Conservation (phyloP, 768 basidiomycete species). For the Austroboletus festivus region DNA sequence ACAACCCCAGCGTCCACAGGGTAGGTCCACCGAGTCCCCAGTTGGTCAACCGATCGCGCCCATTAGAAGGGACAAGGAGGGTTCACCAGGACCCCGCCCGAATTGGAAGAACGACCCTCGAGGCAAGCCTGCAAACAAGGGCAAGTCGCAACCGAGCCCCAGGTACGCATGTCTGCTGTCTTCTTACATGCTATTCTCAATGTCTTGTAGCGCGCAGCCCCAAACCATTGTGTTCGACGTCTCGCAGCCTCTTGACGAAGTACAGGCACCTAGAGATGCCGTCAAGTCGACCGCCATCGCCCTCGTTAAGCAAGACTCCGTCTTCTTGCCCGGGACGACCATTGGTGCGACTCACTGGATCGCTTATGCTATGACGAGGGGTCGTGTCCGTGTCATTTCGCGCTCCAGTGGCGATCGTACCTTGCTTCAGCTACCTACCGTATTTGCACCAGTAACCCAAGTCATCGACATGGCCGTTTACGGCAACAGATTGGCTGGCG, state of each 20-base stretch:
- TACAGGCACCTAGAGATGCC: slow-evolving; percentile 70
- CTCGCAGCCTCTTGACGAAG: slow-evolving; percentile 64
- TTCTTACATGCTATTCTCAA: not conserved
- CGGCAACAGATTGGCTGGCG: slow-evolving; percentile 77
- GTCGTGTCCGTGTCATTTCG: slow-evolving; percentile 87
- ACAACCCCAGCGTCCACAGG: slow-evolving; percentile 41
- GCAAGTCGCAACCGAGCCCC: slow-evolving; percentile 54
- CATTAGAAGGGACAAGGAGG: slow-evolving; percentile 61
- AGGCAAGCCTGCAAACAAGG: slow-evolving; percentile 37
- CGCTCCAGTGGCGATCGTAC: slow-evolving; percentile 86
- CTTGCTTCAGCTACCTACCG: slow-evolving; percentile 65
- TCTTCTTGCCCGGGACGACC: slow-evolving; percentile 81
- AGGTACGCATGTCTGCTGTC: slow-evolving; percentile 37
- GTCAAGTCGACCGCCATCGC: slow-evolving; percentile 91
- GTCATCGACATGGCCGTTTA: slow-evolving; percentile 86
- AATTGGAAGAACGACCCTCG: slow-evolving; percentile 35
- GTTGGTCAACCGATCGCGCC: slow-evolving; percentile 40
- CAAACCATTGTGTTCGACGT: slow-evolving; percentile 78
- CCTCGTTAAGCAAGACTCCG: slow-evolving; percentile 79
- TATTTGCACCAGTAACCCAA: slow-evolving; percentile 59
- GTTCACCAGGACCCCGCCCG: slow-evolving; percentile 62
- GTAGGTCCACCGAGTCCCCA: slow-evolving; percentile 51
- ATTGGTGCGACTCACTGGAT: slow-evolving; percentile 93
- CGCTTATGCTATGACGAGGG: slow-evolving; percentile 89
- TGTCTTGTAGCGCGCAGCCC: slow-evolving; percentile 46